These are phyloP conservation scores for Sindora glabra DNA, from an alignment of 306 rosid genomes.

Conservation along the genomic window DNA sequence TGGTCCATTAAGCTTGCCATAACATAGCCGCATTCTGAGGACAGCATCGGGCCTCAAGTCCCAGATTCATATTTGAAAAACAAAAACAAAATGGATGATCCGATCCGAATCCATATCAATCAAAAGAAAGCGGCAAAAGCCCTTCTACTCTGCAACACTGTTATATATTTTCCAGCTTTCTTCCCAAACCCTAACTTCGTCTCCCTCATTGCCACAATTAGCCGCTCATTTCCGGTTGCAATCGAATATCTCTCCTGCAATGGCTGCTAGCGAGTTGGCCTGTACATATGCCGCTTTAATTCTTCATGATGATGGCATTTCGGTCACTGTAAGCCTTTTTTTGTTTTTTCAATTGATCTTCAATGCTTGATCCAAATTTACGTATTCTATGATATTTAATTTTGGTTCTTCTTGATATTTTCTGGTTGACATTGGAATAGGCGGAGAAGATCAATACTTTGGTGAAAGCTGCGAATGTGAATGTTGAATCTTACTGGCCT, in stretches of 20 bases:
- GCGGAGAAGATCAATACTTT: conserved; percentile 58
- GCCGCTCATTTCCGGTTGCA: neutral
- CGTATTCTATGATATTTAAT: neutral
- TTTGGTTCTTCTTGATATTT: neutral
- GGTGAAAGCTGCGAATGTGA: conserved; percentile 47
- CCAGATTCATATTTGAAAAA: too few relatives aligned
- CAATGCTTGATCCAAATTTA: neutral
- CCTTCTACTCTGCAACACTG: too few relatives aligned
- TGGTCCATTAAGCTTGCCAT: too few relatives aligned
- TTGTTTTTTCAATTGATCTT: neutral
- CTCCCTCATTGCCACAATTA: neutral
- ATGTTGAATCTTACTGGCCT: conserved; percentile 67
- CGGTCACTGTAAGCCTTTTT: conserved; percentile 42
- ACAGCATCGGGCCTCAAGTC: too few relatives aligned
- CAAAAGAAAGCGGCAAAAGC: too few relatives aligned
- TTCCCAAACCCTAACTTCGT: conserved; percentile 1
- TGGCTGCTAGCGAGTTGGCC: conserved; percentile 48
- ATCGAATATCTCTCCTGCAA: conserved; percentile 9
- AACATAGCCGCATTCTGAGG: too few relatives aligned
- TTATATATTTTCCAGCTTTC: neutral
- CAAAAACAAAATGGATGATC: too few relatives aligned
- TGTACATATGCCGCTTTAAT: conserved; percentile 53
- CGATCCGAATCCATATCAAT: too few relatives aligned
- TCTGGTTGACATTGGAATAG: conserved; percentile 6
- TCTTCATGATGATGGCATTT: conserved; percentile 61